Evolutionary conservation across 164 flowering plant species (phyloP).

Genomic region (Berberis thunbergii): DNA sequence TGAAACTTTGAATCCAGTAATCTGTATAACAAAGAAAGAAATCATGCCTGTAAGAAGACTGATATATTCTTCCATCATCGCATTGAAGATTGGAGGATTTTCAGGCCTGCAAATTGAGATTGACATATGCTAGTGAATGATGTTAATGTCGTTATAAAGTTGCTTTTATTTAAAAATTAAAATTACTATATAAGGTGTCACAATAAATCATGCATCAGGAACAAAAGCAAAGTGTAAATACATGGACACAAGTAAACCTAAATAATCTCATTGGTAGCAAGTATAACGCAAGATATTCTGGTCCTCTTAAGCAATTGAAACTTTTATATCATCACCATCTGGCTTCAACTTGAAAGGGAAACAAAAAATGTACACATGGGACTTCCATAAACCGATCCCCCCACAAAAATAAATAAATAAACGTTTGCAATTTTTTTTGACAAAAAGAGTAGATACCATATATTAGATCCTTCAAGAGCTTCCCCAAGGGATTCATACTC

Average conservation of each 20-base stretch:
- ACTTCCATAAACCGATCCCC: background rate
- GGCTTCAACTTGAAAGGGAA: background rate
- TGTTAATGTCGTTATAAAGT: background rate
- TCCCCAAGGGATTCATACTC: constrained; percentile 12
- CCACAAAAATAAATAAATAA: no score
- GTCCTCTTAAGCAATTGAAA: background rate
- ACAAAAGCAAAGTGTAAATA: background rate
- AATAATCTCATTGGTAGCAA: no score
- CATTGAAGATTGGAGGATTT: constrained; percentile 48
- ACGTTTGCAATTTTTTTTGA: background rate
- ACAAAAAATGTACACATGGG: background rate
- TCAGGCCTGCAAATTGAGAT: constrained; percentile 55
- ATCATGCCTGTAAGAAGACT: constrained; percentile 64
- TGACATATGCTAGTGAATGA: background rate
- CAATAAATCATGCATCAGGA: background rate
- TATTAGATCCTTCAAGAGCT: constrained; percentile 12
- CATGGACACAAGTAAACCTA: no score
- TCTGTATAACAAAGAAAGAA: background rate
- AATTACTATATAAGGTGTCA: no score
- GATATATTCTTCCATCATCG: constrained; percentile 71
- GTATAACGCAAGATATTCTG: no score
- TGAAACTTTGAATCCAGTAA: background rate
- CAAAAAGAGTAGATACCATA: constrained; percentile 5
- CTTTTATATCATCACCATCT: background rate
- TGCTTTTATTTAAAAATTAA: no score